A percentile compares a stretch with the other conserved stretches of the same genome.
Conservation (phyloP, 805 yeast species). For the Ogataea nonfermentans region DNA sequence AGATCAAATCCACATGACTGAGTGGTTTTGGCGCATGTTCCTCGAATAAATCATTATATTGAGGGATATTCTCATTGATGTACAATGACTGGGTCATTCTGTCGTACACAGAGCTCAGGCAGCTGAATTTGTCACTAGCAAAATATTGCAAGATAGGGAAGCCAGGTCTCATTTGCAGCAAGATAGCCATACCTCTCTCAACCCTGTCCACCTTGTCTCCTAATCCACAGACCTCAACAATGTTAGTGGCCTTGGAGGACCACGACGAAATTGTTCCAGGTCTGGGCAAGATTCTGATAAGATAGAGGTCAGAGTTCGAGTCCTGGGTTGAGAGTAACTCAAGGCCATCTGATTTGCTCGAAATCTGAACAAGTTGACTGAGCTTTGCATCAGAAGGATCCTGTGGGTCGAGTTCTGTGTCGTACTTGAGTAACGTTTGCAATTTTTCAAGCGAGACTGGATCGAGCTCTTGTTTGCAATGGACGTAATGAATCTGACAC, state of each 20-base stretch:
- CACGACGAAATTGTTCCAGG: conserved; percentile 97
- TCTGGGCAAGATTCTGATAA: conserved; percentile 83
- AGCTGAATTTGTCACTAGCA: conserved; percentile 45
- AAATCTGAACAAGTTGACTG: conserved; percentile 25
- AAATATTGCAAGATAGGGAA: conserved; percentile 61
- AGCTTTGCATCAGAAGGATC: conserved; percentile 35
- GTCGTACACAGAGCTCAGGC: conserved; percentile 76
- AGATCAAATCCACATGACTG: conserved; percentile 65
- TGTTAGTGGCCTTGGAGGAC: conserved; percentile 98
- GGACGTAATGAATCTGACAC: conserved; percentile 77
- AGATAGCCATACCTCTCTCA: conserved; percentile 84
- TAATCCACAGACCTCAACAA: conserved; percentile 84
- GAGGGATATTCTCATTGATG: conserved; percentile 56
- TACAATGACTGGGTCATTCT: conserved; percentile 88
- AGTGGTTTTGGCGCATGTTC: conserved; percentile 82
- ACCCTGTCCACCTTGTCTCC: conserved; percentile 69
- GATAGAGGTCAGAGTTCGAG: conserved; percentile 45
- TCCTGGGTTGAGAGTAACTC: conserved; percentile 10
- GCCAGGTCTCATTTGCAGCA: conserved; percentile 69
- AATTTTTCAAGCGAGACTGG: conserved; percentile 47
- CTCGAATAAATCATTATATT: conserved; percentile 67
- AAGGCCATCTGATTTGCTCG: conserved; percentile 27
- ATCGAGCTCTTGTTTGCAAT: conserved; percentile 46
- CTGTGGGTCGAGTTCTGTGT: conserved; percentile 54
- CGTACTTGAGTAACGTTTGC: conserved; percentile 69